These are phyloP conservation scores for Geosmithia morbida DNA, from an alignment of 2,329 filamentous ascomycete species.

Conservation along the genomic window DNA sequence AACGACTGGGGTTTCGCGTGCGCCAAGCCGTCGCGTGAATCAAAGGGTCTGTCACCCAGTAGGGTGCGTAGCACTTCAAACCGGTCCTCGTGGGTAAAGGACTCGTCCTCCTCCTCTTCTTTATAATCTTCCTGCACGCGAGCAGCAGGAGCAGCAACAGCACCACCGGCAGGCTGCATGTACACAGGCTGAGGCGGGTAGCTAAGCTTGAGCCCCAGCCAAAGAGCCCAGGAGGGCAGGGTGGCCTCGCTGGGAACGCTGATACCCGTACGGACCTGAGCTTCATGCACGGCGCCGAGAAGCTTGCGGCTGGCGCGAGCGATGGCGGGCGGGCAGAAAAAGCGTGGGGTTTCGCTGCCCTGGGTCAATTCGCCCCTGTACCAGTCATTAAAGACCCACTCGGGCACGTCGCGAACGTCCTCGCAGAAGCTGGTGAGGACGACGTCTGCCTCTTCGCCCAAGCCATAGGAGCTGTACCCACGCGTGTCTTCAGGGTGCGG, in stretches of 20 bases:
- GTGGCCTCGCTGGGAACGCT: constrained; percentile 18
- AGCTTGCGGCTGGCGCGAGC: constrained; percentile 15
- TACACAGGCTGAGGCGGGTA: constrained; percentile 20
- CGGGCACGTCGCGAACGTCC: constrained; percentile 8
- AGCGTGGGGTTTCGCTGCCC: constrained; percentile 13
- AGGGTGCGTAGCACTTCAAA: constrained; percentile 6
- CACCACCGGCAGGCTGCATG: constrained; percentile 7
- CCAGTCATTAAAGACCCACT: constrained; percentile 18
- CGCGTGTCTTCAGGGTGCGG: constrained; percentile 7
- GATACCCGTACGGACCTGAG: constrained; percentile 14
- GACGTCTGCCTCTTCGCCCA: constrained; percentile 18
- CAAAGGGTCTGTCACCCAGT: constrained; percentile 12
- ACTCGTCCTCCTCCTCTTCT: constrained; percentile 6
- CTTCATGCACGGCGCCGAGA: constrained; percentile 16
- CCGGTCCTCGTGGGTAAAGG: neutral
- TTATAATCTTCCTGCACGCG: neutral
- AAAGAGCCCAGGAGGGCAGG: constrained; percentile 19
- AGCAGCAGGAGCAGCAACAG: neutral
- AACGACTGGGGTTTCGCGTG: constrained; percentile 10
- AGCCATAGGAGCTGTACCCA: constrained; percentile 14
- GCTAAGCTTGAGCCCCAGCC: constrained; percentile 21
- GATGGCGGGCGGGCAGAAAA: constrained; percentile 20
- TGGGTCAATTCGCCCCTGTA: constrained; percentile 6
- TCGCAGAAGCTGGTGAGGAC: constrained; percentile 15
- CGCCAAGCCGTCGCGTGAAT: constrained; percentile 11